phyloP scores from a whole-genome alignment of 805 yeast species.

The Candida pini region DNA sequence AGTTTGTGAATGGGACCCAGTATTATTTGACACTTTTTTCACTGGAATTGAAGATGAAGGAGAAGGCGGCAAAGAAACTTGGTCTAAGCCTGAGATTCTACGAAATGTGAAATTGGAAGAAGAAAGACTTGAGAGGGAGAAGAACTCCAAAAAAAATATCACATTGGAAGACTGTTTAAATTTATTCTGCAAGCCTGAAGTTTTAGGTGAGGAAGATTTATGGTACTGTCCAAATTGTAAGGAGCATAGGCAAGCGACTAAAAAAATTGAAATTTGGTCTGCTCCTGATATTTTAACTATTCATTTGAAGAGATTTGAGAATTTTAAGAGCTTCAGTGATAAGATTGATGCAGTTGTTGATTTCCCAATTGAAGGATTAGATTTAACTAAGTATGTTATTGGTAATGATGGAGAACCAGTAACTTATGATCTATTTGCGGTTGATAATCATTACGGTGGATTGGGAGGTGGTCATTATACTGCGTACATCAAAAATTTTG shows the following conservation, averaged over 20 bases:
- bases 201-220: slow-evolving; percentile 79
- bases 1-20: slow-evolving; percentile 64
- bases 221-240: slow-evolving; percentile 94
- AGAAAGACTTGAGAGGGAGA: slow-evolving; percentile 30
- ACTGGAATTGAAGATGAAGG: slow-evolving; percentile 39
- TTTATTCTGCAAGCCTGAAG: slow-evolving; percentile 73
- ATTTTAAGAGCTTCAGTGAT: slow-evolving; percentile 78
- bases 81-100: slow-evolving; percentile 47
- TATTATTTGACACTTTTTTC: slow-evolving; percentile 46
- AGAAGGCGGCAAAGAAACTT: slow-evolving; percentile 45
- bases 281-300: slow-evolving; percentile 87
- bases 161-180: slow-evolving; percentile 70
- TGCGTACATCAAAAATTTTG: slow-evolving; percentile 74
- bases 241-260: slow-evolving; percentile 86
- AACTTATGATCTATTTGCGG: slow-evolving; percentile 85
- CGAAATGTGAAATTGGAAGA: slow-evolving; percentile 51
- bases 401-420: slow-evolving; percentile 30
- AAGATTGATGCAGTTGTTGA: slow-evolving; percentile 81
- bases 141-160: slow-evolving; percentile 34
- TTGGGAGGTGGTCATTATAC: slow-evolving; percentile 98
- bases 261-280: slow-evolving; percentile 88
- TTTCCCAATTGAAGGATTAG: slow-evolving; percentile 81
- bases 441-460: slow-evolving; percentile 95
- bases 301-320: slow-evolving; percentile 86
- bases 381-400: slow-evolving; percentile 56